Conservation (phyloP, 1,139 yeast species). For the Yamadazyma membranifaciens region DNA sequence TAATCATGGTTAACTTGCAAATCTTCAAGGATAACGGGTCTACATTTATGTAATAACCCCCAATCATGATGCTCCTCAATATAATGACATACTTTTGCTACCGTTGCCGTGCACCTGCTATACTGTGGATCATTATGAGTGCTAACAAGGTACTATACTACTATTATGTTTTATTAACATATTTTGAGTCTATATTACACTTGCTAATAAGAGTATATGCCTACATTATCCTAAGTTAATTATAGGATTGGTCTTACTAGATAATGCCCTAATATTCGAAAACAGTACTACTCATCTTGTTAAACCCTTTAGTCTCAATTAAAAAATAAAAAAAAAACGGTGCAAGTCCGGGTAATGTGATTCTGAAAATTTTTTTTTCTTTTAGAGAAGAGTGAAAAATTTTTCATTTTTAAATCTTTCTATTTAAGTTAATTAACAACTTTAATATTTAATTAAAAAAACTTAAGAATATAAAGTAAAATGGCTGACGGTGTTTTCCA, state of each 20-base stretch:
- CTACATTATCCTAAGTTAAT: no score
- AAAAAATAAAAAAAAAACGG: not conserved
- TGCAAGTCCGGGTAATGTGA: constrained; percentile 8
- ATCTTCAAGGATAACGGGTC: constrained; percentile 9
- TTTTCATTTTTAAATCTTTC: constrained; percentile 14
- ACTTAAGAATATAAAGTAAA: constrained; percentile 23
- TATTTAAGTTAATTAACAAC: not conserved
- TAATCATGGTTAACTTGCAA: constrained; percentile 14
- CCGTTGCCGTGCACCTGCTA: no score
- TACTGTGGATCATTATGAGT: not conserved
- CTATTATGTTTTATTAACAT: no score
- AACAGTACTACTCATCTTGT: no score
- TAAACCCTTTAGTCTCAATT: no score
- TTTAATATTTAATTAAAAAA: constrained; percentile 14
- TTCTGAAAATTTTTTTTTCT: constrained; percentile 7
- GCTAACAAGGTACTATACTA: no score
- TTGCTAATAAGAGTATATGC: no score
- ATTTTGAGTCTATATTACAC: no score
- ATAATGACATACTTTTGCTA: no score
- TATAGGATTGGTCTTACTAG: no score
- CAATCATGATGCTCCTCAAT: no score
- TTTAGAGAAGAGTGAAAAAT: constrained; percentile 16
- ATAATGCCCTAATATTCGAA: no score
- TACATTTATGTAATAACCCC: not conserved
- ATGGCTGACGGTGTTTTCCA: constrained; percentile 99